These are phyloP conservation scores for Mycena vitilis DNA, from an alignment of 768 basidiomycete species.

Conservation along the genomic window DNA sequence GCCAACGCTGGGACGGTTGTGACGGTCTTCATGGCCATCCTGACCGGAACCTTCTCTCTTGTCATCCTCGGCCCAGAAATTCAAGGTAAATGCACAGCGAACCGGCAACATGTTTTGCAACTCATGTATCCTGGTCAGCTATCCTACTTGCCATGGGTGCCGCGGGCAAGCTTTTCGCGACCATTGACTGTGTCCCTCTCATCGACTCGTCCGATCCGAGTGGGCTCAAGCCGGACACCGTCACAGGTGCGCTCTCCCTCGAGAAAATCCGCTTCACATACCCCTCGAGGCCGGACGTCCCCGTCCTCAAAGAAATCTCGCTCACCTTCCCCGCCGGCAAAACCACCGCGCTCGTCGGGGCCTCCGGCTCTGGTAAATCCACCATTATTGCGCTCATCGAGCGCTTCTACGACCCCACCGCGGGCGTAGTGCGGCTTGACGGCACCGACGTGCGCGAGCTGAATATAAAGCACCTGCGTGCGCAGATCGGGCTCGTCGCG, in stretches of 20 bases:
- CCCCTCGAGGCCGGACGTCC: slow-evolving; percentile 81
- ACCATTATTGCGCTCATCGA: slow-evolving; percentile 83
- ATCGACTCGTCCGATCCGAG: slow-evolving; percentile 82
- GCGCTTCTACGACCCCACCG: slow-evolving; percentile 86
- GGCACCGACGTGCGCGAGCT: slow-evolving; percentile 78
- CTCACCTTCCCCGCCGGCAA: slow-evolving; percentile 80
- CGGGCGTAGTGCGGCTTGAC: slow-evolving; percentile 78
- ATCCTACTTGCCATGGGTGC: slow-evolving; percentile 83
- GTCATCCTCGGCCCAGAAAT: slow-evolving; percentile 87
- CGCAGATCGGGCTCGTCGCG: slow-evolving; percentile 88
- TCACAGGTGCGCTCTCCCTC: slow-evolving; percentile 77
- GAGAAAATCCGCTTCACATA: slow-evolving; percentile 85
- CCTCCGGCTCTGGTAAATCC: slow-evolving; percentile 83
- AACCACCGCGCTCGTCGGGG: slow-evolving; percentile 83
- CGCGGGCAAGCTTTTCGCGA: slow-evolving; percentile 86
- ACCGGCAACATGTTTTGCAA: neutral
- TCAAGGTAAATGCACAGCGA: slow-evolving; percentile 61
- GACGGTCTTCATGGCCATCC: slow-evolving; percentile 84
- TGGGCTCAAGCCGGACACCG: slow-evolving; percentile 74
- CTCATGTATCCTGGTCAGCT: slow-evolving; percentile 53
- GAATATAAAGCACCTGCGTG: slow-evolving; percentile 86
- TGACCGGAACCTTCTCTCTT: slow-evolving; percentile 92
- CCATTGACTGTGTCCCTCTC: slow-evolving; percentile 86
- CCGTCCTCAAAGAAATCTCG: slow-evolving; percentile 77
- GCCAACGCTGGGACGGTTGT: slow-evolving; percentile 58